phyloP scores from a whole-genome alignment of 1,139 yeast species.

The Kodamaea anthophila region DNA sequence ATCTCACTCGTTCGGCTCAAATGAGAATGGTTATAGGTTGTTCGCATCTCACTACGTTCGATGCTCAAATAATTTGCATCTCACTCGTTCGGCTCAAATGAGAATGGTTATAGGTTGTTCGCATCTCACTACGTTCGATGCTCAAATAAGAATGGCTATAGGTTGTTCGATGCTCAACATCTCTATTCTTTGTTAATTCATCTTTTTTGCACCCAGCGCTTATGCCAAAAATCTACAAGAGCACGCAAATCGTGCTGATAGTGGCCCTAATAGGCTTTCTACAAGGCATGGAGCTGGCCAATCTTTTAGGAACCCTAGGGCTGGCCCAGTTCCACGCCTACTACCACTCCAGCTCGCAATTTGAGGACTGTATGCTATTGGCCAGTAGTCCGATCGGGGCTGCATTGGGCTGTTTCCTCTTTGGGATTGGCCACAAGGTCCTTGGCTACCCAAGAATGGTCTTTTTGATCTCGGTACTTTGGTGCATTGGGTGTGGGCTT shows the following conservation, averaged over 20 bases:
- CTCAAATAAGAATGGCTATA: no score
- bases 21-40: no score
- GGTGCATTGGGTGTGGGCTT: constrained; percentile 24
- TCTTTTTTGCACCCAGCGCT: constrained; percentile 1
- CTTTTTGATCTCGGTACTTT: constrained; percentile 21
- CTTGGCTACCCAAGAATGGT: constrained; percentile 24
- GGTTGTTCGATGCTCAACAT: no score
- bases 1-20: no score
- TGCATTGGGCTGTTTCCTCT: constrained; percentile 25
- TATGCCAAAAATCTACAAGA: constrained; percentile 1
- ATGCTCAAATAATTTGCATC: no score
- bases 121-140: no score
- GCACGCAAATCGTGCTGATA: constrained; percentile 10
- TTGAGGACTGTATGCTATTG: constrained; percentile 24
- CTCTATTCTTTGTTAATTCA: neutral
- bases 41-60: no score
- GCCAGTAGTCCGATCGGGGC: constrained; percentile 31
- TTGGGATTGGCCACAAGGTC: constrained; percentile 26
- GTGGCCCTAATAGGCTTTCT: constrained; percentile 24
- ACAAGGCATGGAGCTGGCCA: constrained; percentile 27
- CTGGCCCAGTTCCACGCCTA: constrained; percentile 18
- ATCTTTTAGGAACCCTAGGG: constrained; percentile 20
- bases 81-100: no score
- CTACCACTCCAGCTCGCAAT: constrained; percentile 17
- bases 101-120: no score